Evolutionary conservation across 2,329 filamentous ascomycete species (phyloP).

Genomic region (Blastomyces parvus): DNA sequence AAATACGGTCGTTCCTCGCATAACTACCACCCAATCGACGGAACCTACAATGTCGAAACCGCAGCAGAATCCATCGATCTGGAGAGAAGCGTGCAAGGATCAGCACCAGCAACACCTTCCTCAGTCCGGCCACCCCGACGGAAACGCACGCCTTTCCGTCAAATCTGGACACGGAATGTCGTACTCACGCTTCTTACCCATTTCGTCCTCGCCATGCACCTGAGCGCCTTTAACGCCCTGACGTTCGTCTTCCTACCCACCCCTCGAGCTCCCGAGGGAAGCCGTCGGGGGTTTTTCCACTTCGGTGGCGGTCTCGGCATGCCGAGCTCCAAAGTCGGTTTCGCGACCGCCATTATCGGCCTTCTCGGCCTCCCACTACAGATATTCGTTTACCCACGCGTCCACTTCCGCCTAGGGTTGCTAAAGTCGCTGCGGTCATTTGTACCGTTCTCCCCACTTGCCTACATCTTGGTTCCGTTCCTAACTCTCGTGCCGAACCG

Average conservation of each 20-base stretch:
- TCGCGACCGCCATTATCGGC: conserved; percentile 68
- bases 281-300: conserved; percentile 38
- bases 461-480: conserved; percentile 61
- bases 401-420: conserved; percentile 59
- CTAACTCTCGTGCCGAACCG: conserved; percentile 56
- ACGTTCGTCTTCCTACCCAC: conserved; percentile 71
- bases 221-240: conserved; percentile 66
- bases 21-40: conserved; percentile 30
- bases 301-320: conserved; percentile 70
- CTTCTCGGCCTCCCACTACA: conserved; percentile 65
- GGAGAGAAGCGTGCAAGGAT: conserved; percentile 22
- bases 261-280: conserved; percentile 46
- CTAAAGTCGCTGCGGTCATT: conserved; percentile 59
- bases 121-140: conserved; percentile 23
- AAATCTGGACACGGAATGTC: conserved; percentile 47
- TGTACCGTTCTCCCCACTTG: conserved; percentile 59
- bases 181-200: conserved; percentile 52
- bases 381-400: conserved; percentile 58
- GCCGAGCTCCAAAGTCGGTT: conserved; percentile 59
- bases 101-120: conserved; percentile 22
- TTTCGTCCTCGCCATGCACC: conserved; percentile 62
- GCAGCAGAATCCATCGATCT: conserved; percentile 27
- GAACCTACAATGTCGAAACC: conserved; percentile 16
- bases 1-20: conserved; percentile 19
- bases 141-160: conserved; percentile 37